Base-by-base conservation (phyloP, 75 land plant species). In the Isoetes taiwanensis region DNA sequence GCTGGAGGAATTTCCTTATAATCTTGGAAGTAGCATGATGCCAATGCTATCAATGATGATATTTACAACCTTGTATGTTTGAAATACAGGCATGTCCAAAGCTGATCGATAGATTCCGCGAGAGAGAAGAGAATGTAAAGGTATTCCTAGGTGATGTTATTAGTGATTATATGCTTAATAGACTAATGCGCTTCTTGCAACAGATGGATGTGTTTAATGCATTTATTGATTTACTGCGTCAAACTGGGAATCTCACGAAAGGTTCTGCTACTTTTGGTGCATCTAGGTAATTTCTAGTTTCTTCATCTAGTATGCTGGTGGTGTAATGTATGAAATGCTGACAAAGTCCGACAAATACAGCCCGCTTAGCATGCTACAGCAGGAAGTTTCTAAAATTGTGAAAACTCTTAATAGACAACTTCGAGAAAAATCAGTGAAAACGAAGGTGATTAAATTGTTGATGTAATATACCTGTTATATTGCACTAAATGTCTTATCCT, bases 121-220 rank as follows among this genome's bases (percentile, higher is more conserved):
- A 94, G 71, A 73, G 99, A 57, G 99, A 94, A 59, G 99, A 94
- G 64, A 94, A 88, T 76, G 99, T 94, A 0, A 94, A 94, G 86
- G 99, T 84, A 75, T 16, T 48, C n/a, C 38, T 14, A 14, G 23
- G 5, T 30, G 27, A 14, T 11, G 27, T 57, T 57, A 34, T 38
- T 24, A 29, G 54, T 24, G 53, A 17, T 17, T 17, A 29, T 28
- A 35, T 54, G 30, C 23, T 5, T 54, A 54, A 28, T n/a, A n/a
- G n/a, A n/a, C n/a, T n/a, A n/a, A 10, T 58, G 9, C 19, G 53
- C 34, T 23, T 66, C 54, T 3, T 57, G 12, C 34, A 53, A 43
- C 81, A 94, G 99, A 84, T 94, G 77, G 99, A 94, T 73, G 78
- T 94, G 3, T 94, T 94, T 59, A 88, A 78, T 71, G 86, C 99